Conservation (phyloP, 2,329 filamentous ascomycete genomes). For the Didymella pomorum region DNA sequence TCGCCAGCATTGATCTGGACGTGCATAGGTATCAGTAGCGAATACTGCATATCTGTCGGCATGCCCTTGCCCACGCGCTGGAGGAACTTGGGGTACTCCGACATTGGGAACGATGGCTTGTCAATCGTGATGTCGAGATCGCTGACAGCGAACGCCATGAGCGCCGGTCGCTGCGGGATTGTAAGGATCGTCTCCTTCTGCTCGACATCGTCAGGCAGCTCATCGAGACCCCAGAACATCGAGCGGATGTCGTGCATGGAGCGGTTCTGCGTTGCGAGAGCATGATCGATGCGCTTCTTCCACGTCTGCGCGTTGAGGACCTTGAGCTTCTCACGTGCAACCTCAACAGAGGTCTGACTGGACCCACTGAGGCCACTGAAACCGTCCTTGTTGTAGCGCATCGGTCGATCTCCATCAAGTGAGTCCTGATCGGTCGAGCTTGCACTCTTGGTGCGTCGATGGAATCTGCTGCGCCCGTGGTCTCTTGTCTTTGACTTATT, state of each 20-base stretch:
- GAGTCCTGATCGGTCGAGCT: constrained; percentile 39
- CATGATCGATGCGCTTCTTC: constrained; percentile 87
- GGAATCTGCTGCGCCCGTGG: constrained; percentile 41
- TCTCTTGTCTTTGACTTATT: constrained; percentile 46
- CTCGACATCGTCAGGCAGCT: constrained; percentile 80
- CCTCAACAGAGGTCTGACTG: constrained; percentile 75
- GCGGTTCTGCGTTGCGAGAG: constrained; percentile 72
- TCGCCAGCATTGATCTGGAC: constrained; percentile 91
- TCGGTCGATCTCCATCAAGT: constrained; percentile 47
- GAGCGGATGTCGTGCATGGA: constrained; percentile 81
- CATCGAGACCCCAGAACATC: constrained; percentile 82
- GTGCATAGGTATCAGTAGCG: constrained; percentile 87
- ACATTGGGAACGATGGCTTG: constrained; percentile 88
- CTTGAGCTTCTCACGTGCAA: constrained; percentile 78
- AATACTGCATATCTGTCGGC: constrained; percentile 89
- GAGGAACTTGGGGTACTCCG: constrained; percentile 82
- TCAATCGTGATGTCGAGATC: constrained; percentile 87
- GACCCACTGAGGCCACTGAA: constrained; percentile 74
- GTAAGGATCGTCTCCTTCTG: constrained; percentile 86
- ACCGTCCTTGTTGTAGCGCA: constrained; percentile 81
- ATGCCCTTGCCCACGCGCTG: constrained; percentile 95
- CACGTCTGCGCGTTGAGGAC: constrained; percentile 87
- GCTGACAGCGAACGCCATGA: constrained; percentile 81
- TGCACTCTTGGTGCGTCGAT: constrained; percentile 53
- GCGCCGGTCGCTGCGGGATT: constrained; percentile 81